A percentile compares a stretch with the other conserved stretches of the same genome.
Conservation (phyloP, 2,329 filamentous ascomycete genomes). For the Aspergillus oerlinghausenensis region DNA sequence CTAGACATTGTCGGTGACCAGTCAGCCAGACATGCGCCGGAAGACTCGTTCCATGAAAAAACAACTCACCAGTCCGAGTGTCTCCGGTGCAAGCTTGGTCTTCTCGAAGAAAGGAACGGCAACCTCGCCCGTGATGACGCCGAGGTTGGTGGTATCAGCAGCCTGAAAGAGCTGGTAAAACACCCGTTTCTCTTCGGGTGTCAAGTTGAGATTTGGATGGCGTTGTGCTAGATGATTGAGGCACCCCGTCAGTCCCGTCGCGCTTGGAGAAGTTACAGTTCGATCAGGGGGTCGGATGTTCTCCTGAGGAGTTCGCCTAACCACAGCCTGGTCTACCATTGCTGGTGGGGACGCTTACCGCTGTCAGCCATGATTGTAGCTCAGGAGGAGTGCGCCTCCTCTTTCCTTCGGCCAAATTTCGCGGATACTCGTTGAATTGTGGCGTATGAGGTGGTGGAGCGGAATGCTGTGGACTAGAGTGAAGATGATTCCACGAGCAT, state of each 20-base stretch:
- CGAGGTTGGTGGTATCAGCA: constrained; percentile 85
- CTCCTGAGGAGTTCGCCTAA: constrained; percentile 20
- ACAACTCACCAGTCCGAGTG: constrained; percentile 74
- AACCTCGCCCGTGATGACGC: constrained; percentile 91
- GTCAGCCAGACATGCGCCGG: constrained; percentile 4
- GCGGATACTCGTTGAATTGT: constrained; percentile 10
- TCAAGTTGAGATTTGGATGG: constrained; percentile 73
- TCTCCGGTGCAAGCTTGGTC: constrained; percentile 78
- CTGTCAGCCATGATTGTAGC: constrained; percentile 31
- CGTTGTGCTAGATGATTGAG: constrained; percentile 24
- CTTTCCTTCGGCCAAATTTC: constrained; percentile 18
- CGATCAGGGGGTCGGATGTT: constrained; percentile 15
- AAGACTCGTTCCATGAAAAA: neutral
- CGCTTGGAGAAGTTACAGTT: constrained; percentile 1
- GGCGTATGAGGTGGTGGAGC: constrained; percentile 12
- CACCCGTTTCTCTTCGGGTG: constrained; percentile 84
- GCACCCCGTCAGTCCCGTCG: constrained; percentile 23
- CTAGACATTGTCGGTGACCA: constrained; percentile 45
- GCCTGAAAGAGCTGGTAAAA: constrained; percentile 91
- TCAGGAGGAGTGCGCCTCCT: constrained; percentile 26
- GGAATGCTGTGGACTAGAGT: constrained; percentile 19
- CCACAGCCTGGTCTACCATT: constrained; percentile 2
- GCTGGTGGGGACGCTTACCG: constrained; percentile 19
- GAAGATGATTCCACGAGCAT: constrained; percentile 25
- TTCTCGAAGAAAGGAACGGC: constrained; percentile 98